Evolutionary conservation across 1,284 basidiomycete species (phyloP).

Genomic region (Phellopilus nigrolimitatus): DNA sequence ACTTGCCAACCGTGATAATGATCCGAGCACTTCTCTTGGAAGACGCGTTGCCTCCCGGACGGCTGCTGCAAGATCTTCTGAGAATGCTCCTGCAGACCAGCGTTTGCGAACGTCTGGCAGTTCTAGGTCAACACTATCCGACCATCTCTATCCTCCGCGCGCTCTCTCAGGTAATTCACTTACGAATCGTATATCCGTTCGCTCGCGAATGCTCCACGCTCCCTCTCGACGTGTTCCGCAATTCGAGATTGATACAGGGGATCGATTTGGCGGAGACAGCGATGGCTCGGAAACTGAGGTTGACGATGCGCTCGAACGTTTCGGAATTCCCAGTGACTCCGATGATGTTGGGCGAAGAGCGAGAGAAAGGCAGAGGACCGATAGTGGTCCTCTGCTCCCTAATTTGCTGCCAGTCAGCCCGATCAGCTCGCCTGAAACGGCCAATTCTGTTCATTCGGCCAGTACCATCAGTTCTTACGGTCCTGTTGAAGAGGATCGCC

Average conservation of each 20-base stretch:
- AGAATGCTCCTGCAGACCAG: background rate
- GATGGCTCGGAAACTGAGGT: constrained; percentile 14
- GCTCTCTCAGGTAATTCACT: background rate
- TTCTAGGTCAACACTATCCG: background rate
- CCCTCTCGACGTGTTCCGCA: constrained; percentile 1
- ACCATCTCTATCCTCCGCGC: background rate
- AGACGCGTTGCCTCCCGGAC: constrained; percentile 47
- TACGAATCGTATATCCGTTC: background rate
- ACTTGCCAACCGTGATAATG: constrained; percentile 13
- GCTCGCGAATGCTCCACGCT: background rate
- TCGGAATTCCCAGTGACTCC: background rate
- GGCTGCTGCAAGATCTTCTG: constrained; percentile 27
- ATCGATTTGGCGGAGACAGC: background rate
- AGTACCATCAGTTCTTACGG: background rate
- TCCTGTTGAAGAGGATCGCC: background rate
- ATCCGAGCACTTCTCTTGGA: constrained; percentile 34
- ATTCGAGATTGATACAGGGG: background rate
- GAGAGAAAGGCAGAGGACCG: background rate
- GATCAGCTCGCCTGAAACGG: background rate
- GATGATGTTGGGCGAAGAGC: background rate
- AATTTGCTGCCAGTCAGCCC: background rate
- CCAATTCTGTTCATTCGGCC: background rate
- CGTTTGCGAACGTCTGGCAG: background rate
- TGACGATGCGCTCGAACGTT: background rate
- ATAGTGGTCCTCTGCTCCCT: background rate